Evolutionary conservation across 2,329 filamentous ascomycete genomes (phyloP), one percentile per base, ranked within the genome.

Genomic region (Hymenoscyphus repandus): DNA sequence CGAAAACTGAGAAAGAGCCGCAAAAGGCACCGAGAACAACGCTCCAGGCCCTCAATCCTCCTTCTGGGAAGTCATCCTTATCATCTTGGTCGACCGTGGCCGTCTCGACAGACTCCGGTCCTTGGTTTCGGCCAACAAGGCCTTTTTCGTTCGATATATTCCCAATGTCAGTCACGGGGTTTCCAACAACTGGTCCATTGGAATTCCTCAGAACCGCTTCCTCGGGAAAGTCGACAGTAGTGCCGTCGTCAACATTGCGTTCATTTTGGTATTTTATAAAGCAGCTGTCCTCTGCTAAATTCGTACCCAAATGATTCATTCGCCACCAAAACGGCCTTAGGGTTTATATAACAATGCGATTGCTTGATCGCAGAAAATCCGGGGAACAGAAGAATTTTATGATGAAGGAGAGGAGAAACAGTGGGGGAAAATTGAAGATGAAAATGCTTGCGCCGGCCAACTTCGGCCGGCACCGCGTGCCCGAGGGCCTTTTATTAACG

Each of bases 1-100:
- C 84, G 37, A 87, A 77, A 10, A 74, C 73, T 7, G 79, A 77
- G 42, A 82, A 72, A 57, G 85, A 76, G 5, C 78, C 81, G 56
- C 75, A 76, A 64, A 86, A 86, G 11, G 77, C 78, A 27, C 84
- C 84, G 6, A 86, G 66, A 5, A 88, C 83, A 18, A 87, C 83
- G 5, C 79, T 70, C 80, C 83, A 88, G 52, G 78, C 82, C 62
- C 75, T 68, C 12, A 75, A 64, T 10, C 84, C 85, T 12, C 84
- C 84, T 70, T 88, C 84, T 0, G 85, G 84, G 58, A 86, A 88
- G 13, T 65, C 60, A 48, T 64, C 61, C 33, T 63, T 60, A 2
- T 66, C 58, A 12, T 58, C 62, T 3, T 51, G 41, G 3, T 38
- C 43, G 4, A 30, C 46, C 36, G 57, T 15, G n/a, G 53, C 55